Percentiles rank a stretch among this genome's conserved stretches.
Evolutionary conservation across 352 stramenopile species (phyloP).

Genomic region (Pythium plurisporium): DNA sequence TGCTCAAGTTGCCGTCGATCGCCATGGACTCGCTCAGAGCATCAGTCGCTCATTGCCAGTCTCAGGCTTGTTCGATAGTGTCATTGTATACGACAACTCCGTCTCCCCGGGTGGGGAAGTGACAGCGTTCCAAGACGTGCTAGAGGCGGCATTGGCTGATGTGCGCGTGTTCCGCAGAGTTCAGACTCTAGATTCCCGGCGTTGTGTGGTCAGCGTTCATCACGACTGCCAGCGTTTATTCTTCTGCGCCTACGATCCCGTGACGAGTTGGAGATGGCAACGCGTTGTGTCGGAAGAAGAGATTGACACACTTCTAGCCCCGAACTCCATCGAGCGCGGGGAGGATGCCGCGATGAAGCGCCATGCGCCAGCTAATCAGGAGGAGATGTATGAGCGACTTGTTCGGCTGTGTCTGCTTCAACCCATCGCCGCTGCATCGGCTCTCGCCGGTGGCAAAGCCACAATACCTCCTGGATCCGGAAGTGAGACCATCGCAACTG

Average conservation of each 20-base stretch:
- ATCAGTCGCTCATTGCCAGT: constrained; percentile 55
- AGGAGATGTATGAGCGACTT: constrained; percentile 64
- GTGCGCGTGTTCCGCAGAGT: constrained; percentile 59
- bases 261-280: constrained; percentile 45
- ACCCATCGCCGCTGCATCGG: neutral
- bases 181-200: constrained; percentile 35
- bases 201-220: constrained; percentile 59
- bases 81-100: constrained; percentile 48
- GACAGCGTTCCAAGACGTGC: constrained; percentile 37
- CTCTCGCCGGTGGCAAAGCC: neutral
- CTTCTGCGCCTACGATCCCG: constrained; percentile 63
- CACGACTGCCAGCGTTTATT: constrained; percentile 70
- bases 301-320: constrained; percentile 54
- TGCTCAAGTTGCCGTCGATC: constrained; percentile 37
- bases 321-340: constrained; percentile 49
- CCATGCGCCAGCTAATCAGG: constrained; percentile 33
- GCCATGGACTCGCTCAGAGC: constrained; percentile 34
- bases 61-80: constrained; percentile 56
- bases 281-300: constrained; percentile 46
- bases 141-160: constrained; percentile 59
- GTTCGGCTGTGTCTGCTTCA: constrained; percentile 53
- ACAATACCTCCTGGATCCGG: neutral
- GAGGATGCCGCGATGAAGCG: constrained; percentile 24
- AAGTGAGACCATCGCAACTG: neutral
- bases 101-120: constrained; percentile 14